Conservation (phyloP, 768 basidiomycete species). For the Clitopilus passeckerianus region DNA sequence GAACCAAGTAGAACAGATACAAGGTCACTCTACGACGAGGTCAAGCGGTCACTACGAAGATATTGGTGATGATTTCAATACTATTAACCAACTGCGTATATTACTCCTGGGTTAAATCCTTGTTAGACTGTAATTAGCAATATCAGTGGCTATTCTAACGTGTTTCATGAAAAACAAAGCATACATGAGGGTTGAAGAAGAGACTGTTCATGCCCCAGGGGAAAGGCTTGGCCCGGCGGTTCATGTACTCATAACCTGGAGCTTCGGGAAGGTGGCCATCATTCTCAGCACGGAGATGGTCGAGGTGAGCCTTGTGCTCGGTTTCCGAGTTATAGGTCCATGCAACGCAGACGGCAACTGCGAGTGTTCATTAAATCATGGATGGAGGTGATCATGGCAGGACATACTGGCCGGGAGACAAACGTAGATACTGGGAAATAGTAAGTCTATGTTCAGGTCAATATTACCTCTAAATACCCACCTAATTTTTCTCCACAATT, state of each 20-base stretch:
- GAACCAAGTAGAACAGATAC: constrained; percentile 60
- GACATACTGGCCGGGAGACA: constrained; percentile 72
- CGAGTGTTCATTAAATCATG: not conserved
- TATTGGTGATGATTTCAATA: constrained; percentile 48
- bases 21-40: constrained; percentile 56
- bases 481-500: constrained; percentile 89
- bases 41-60: constrained; percentile 66
- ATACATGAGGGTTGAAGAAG: constrained; percentile 74
- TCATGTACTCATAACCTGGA: constrained; percentile 75
- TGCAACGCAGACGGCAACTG: constrained; percentile 45
- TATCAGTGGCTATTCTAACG: too few species aligned
- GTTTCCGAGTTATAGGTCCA: constrained; percentile 54
- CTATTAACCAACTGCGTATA: not conserved
- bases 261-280: constrained; percentile 65
- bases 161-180: constrained; percentile 10
- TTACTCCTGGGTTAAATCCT: constrained; percentile 40
- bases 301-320: constrained; percentile 67
- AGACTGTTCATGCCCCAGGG: constrained; percentile 84
- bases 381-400: not conserved
- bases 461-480: constrained; percentile 22
- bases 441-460: not conserved
- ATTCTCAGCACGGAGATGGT: constrained; percentile 69
- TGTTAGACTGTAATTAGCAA: constrained; percentile 45
- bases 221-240: constrained; percentile 72
- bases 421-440: constrained; percentile 57